phyloP scores from a whole-genome alignment of 768 basidiomycete genomes.

The Paxillus rubicundulus region DNA sequence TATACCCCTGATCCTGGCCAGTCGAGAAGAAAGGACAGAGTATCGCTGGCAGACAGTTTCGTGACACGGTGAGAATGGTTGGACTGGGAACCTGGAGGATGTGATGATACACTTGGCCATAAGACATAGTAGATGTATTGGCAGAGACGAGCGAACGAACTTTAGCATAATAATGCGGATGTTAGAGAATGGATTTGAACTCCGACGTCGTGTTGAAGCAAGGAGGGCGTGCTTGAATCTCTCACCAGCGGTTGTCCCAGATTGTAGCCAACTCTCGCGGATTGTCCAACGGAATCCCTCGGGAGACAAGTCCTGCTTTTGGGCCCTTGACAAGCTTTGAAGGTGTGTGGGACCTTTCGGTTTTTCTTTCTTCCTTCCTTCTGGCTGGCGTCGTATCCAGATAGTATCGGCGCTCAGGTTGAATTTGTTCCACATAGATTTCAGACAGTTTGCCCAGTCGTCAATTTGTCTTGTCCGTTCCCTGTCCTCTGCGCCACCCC shows the following conservation, averaged over 20 bases:
- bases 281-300: slow-evolving; percentile 3
- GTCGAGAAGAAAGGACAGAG: too few relatives aligned
- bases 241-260: not conserved
- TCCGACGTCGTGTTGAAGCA: slow-evolving; percentile 3
- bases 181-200: slow-evolving; percentile 7
- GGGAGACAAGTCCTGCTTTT: slow-evolving; percentile 2
- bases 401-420: not conserved
- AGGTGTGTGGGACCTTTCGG: slow-evolving; percentile 7
- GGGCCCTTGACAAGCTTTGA: slow-evolving; percentile 2
- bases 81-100: too few relatives aligned
- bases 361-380: not conserved
- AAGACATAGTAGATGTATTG: too few relatives aligned
- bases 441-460: not conserved
- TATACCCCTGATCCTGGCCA: too few relatives aligned
- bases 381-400: not conserved
- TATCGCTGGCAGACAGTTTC: too few relatives aligned
- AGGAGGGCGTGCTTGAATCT: slow-evolving; percentile 3
- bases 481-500: slow-evolving; percentile 3
- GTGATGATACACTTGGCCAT: too few relatives aligned
- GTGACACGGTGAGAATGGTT: too few relatives aligned
- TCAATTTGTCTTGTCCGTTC: slow-evolving; percentile 5
- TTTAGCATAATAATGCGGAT: not conserved
- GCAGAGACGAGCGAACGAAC: not conserved
- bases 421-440: not conserved
- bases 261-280: not conserved